phyloP scores from a whole-genome alignment of 2,329 filamentous ascomycete genomes.

The Penicillium occitanis region DNA sequence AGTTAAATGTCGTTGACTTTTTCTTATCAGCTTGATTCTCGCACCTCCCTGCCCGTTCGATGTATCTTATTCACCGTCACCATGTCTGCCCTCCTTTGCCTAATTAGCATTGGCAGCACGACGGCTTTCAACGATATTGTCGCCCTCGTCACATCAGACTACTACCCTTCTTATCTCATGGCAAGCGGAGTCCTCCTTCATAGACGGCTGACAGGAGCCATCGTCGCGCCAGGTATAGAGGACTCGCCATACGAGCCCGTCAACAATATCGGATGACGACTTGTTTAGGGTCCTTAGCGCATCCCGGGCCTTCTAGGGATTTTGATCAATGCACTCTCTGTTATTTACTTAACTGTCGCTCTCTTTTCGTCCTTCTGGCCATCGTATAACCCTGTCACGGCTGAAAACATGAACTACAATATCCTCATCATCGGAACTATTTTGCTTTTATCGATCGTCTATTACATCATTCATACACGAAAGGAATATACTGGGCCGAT shows the following conservation, averaged over 20 bases:
- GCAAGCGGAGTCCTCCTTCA: no score
- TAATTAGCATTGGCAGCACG: conserved; percentile 52
- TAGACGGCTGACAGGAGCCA: no score
- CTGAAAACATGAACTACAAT: conserved; percentile 51
- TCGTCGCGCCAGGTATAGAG: no score
- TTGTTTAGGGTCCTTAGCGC: conserved; percentile 15
- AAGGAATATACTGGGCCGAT: conserved; percentile 50
- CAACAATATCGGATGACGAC: conserved; percentile 1
- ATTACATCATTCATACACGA: conserved; percentile 47
- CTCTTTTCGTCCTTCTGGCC: conserved; percentile 28
- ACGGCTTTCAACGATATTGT: conserved; percentile 55
- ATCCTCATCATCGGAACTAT: conserved; percentile 47
- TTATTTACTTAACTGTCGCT: conserved; percentile 7
- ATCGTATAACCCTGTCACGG: conserved; percentile 34
- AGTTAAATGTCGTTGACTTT: no score
- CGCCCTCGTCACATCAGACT: conserved; percentile 50
- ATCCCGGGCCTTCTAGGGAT: conserved; percentile 9
- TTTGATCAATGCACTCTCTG: conserved; percentile 9
- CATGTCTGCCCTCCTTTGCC: conserved; percentile 33
- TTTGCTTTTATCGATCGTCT: conserved; percentile 49
- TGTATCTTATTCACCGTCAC: conserved; percentile 6
- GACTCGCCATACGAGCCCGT: conserved; percentile 4
- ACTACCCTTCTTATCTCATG: conserved; percentile 46
- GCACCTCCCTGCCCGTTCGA: no score
- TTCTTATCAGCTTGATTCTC: no score